A percentile compares a stretch with the other conserved stretches of the same genome.
Conservation (phyloP, 2,329 filamentous ascomycete genomes). For the Diaporthe citrichinensis region DNA sequence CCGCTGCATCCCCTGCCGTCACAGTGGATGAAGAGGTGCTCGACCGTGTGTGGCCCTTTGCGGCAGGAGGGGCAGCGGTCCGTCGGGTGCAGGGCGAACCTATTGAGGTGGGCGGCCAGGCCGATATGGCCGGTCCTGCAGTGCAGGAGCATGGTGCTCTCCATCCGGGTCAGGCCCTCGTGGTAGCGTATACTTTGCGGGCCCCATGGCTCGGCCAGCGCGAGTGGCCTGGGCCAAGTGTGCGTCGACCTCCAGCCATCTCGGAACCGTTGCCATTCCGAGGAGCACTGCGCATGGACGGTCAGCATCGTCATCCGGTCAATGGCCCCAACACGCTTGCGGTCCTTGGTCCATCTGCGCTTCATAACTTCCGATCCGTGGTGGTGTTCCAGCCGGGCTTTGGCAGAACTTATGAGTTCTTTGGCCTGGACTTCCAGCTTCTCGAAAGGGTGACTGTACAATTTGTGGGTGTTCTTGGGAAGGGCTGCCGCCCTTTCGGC, state of each 20-base stretch:
- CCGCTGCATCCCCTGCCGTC: background rate
- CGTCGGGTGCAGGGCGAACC: background rate
- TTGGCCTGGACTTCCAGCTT: background rate
- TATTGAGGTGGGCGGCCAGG: background rate
- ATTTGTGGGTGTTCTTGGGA: background rate
- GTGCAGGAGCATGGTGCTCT: slow-evolving; percentile 10
- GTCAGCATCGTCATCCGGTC: background rate
- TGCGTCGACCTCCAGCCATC: background rate
- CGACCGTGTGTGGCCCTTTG: background rate
- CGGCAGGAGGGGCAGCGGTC: background rate
- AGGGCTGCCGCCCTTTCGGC: background rate
- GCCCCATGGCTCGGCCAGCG: background rate
- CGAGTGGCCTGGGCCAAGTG: background rate
- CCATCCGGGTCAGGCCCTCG: background rate
- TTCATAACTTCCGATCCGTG: background rate
- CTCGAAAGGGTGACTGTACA: background rate
- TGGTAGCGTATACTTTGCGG: background rate
- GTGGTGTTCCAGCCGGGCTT: background rate
- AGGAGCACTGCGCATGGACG: background rate
- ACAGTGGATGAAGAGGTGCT: slow-evolving; percentile 18
- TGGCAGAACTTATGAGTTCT: background rate
- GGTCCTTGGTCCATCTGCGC: background rate
- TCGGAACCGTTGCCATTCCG: background rate
- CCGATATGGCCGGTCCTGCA: slow-evolving; percentile 12
- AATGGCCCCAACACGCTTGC: background rate